Evolutionary conservation across 2,329 filamentous ascomycete genomes (phyloP), one percentile per base, ranked within the genome.

Genomic region (Fusarium hostae): DNA sequence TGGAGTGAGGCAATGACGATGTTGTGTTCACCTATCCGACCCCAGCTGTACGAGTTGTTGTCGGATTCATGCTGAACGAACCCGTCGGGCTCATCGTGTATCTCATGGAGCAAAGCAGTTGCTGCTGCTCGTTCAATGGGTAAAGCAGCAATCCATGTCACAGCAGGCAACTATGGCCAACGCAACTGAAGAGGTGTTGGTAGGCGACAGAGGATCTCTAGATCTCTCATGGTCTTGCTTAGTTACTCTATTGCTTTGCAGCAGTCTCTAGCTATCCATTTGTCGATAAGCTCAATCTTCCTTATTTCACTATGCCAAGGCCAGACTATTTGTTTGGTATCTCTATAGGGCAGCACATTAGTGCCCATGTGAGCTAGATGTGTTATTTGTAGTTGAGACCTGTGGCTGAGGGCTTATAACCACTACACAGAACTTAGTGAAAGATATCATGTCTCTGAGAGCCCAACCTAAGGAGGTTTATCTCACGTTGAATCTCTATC

Each of bases 201-300:
- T 43, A 9, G 57, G 40, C 57, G 76, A 78, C 16, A 78, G 84
- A 48, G 83, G 84, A 7, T 82, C 79, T 5, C 69, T 81, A 26
- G 81, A 83, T 55, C 82, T 85, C 37, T 60, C 84, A 2, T 82
- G 77, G 73, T 79, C 77, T 28, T 82, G 80, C 57, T 47, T 75
- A 3, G 55, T 82, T 24, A 86, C 84, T 2, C 82, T 84, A 12
- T 73, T 82, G 9, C 77, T 85, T 0, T 85, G 82, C 68, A 79
- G 75, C 34, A 85, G 79, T 81, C 6, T 74, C 79, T 6, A 75
- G 83, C 5, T 81, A 79, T 9, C 66, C 70, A 16, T 60, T 80
- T 24, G 34, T 74, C 6, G 79, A 81, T 55, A 82, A 80, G 63
- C 40, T 78, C 12, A 75, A 78, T 28, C 73, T 83, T 41, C 78